A percentile compares a stretch with the other conserved stretches of the same genome.
Conservation (phyloP, 139 green algal genomes). For the Coccomyxa sp. region DNA sequence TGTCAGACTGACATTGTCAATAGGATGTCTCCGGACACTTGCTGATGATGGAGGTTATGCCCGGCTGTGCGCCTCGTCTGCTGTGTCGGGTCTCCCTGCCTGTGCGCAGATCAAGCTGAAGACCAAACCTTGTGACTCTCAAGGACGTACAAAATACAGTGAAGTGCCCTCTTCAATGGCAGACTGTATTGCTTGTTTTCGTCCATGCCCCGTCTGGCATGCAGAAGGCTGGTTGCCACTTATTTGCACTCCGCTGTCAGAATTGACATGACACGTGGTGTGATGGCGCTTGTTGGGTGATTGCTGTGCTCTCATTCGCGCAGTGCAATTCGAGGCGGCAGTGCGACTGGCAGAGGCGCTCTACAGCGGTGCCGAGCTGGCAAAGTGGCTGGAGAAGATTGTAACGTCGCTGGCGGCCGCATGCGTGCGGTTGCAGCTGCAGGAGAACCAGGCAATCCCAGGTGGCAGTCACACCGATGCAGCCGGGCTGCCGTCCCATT, state of each 20-base stretch:
- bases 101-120: no score
- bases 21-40: no score
- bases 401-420: slow-evolving; percentile 3
- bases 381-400: slow-evolving; percentile 3
- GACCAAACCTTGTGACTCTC: no score
- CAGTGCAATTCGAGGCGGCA: slow-evolving; percentile 28
- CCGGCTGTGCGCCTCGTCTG: no score
- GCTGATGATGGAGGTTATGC: no score
- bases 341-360: slow-evolving; percentile 19
- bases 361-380: slow-evolving; percentile 12
- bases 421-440: slow-evolving; percentile 15
- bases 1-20: no score
- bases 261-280: not conserved
- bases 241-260: not conserved
- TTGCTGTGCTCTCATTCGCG: not conserved
- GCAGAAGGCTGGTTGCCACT: not conserved
- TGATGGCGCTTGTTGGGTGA: not conserved
- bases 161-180: not conserved
- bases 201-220: not conserved
- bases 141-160: not conserved
- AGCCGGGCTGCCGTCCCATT: not conserved
- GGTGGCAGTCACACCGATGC: not conserved
- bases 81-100: no score
- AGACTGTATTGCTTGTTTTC: not conserved
- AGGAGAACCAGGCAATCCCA: not conserved